Evolutionary conservation across 169 alveolate species (phyloP), one percentile per base, ranked within the genome.

Genomic region (Plasmodium coatneyi): DNA sequence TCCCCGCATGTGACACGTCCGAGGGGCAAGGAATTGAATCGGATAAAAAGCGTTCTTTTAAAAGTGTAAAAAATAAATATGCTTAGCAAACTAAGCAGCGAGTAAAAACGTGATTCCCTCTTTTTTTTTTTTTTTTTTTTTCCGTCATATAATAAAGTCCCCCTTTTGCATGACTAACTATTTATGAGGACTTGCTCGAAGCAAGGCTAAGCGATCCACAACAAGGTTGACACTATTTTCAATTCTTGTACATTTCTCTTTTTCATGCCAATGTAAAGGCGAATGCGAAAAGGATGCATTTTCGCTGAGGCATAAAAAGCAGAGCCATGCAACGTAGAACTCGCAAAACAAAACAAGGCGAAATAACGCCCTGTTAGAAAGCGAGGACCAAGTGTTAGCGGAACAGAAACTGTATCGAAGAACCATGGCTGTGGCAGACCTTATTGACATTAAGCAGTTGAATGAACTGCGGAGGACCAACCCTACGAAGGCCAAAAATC

Each of bases 401-500:
- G 41, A 82, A 82, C 39, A 34, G 19, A 82, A 56, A 19, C 22
- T 28, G 6, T 12, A 56, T 39, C 22, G 28, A 32, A n/a, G 72
- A 83, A 32, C 19, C 34, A 89, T 89, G 87, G 83, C 82, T 5
- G 82, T 87, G 34, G 19, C 94, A 89, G 56, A 78, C 34, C 82
- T 66, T 46, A 30, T 66, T 78, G 94, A 89, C 74, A 36, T 89
- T 22, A 28, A 54, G 16, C 78, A 82, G 25, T 46, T 96, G 16
- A 95, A 93, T 80, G 95, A 80, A 52, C 87, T 96, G 34, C 92
- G 97, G 74, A 96, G 92, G 92, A 92, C 79, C 74, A 93, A 92
- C 72, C 96, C 94, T 14, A 66, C 89, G 36, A 82, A 95, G 56
- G 97, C 97, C n/a, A 96, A 93, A 71, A 95, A 95, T 70, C 92